Evolutionary conservation across 129 eudicot genomes (phyloP).

Genomic region (Arctium lappa): DNA sequence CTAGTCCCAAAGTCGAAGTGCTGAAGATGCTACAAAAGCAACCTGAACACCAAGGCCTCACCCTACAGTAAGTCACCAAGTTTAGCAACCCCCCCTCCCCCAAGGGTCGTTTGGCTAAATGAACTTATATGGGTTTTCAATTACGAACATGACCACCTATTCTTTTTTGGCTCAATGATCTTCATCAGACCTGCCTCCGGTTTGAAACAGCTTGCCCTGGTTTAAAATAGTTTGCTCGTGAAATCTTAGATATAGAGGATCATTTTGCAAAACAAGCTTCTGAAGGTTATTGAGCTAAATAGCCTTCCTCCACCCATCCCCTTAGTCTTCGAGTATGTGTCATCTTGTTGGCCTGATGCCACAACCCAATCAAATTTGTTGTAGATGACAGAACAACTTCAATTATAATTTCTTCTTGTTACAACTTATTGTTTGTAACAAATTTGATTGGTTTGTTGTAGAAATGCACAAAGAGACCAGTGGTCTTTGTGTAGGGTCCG

Average conservation of each 20-base stretch:
- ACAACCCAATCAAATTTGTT: neutral
- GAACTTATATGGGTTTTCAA: neutral
- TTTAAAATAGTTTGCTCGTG: too few species aligned
- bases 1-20: conserved; percentile 93
- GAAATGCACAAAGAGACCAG: too few species aligned
- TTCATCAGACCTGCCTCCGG: neutral
- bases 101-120: neutral
- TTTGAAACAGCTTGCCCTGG: too few species aligned
- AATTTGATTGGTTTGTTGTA: neutral
- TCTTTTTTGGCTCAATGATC: neutral
- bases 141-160: too few species aligned
- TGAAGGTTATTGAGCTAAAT: too few species aligned
- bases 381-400: neutral
- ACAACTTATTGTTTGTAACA: neutral
- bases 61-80: conserved; percentile 69
- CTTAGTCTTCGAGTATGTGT: neutral
- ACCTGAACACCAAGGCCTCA: conserved; percentile 88
- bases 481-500: too few species aligned
- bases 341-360: neutral
- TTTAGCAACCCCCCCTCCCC: too few species aligned
- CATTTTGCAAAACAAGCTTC: too few species aligned
- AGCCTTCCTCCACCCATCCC: too few species aligned
- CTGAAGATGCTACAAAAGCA: conserved; percentile 87
- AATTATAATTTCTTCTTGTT: too few species aligned
- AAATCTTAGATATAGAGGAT: neutral